These are phyloP conservation scores for Geotrichum cucujoidarum DNA, from an alignment of 1,139 yeast species.

Conservation along the genomic window DNA sequence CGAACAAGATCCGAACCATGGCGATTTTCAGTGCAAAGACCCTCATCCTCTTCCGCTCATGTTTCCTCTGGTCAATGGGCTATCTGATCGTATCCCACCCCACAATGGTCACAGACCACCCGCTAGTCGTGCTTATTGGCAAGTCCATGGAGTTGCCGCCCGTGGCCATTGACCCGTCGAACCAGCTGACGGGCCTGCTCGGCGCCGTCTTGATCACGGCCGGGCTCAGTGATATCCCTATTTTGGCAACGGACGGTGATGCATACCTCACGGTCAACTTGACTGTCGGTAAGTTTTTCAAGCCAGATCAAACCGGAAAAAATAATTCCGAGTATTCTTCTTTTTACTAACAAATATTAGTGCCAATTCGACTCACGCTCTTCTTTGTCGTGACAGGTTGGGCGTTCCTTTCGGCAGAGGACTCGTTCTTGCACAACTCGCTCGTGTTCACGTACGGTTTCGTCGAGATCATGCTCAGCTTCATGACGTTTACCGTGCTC, in stretches of 20 bases:
- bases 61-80: conserved; percentile 43
- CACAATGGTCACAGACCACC: conserved; percentile 36
- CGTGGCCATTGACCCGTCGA: conserved; percentile 37
- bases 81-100: conserved; percentile 42
- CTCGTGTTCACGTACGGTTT: conserved; percentile 50
- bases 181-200: conserved; percentile 45
- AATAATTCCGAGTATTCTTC: conserved; percentile 44
- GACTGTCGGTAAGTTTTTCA: conserved; percentile 22
- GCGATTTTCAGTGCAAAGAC: conserved; percentile 30
- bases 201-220: conserved; percentile 39
- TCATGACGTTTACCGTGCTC: conserved; percentile 30
- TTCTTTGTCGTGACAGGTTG: conserved; percentile 50
- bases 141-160: conserved; percentile 51
- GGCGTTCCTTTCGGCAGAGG: conserved; percentile 35
- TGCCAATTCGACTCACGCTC: conserved; percentile 59
- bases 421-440: conserved; percentile 43
- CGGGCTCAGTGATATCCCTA: conserved; percentile 33
- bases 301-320: conserved; percentile 35
- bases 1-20: conserved; percentile 23
- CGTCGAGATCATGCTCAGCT: conserved; percentile 40
- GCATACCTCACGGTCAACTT: conserved; percentile 17
- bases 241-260: conserved; percentile 18
- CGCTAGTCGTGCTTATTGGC: conserved; percentile 49
- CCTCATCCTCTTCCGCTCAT: conserved; percentile 37
- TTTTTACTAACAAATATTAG: conserved; percentile 25